Percentiles rank a stretch among this genome's conserved stretches.
phyloP scores from a whole-genome alignment of 2,329 filamentous ascomycete genomes.

The Epichloe sibirici region DNA sequence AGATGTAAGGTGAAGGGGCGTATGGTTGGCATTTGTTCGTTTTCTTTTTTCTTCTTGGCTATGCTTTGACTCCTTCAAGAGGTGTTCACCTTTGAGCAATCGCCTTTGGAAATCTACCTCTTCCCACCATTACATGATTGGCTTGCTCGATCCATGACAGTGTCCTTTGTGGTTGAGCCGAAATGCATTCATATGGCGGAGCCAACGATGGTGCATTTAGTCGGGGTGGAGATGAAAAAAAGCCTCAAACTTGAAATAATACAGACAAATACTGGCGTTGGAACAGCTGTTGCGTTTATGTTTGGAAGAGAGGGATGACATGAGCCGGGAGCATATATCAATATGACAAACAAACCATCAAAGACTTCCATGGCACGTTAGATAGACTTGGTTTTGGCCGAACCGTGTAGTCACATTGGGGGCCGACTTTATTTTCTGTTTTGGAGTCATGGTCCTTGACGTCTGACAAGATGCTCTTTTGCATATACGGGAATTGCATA shows the following conservation, averaged over 20 bases:
- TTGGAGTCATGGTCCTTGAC: neutral
- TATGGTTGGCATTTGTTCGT: neutral
- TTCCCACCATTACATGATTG: neutral
- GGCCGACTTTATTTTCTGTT: neutral
- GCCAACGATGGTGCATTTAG: neutral
- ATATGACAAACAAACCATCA: neutral
- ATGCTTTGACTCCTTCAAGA: neutral
- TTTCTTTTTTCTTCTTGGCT: neutral
- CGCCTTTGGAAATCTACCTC: neutral
- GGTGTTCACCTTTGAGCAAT: neutral
- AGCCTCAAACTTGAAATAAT: neutral
- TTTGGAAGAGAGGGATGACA: neutral
- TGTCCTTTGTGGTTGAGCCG: neutral
- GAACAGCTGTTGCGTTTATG: neutral
- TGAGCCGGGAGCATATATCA: neutral
- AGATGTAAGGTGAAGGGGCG: neutral
- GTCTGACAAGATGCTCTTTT: too few species aligned
- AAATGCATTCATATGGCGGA: neutral
- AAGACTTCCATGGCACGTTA: neutral
- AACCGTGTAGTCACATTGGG: neutral
- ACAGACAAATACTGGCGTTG: neutral
- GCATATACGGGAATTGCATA: neutral
- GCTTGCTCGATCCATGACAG: neutral
- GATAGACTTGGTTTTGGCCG: neutral
- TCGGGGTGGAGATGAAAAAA: neutral